Evolutionary conservation across 225 moss, liverwort and hornwort genomes (phyloP).

Genomic region (Bryoerythrophyllum caledonicum): DNA sequence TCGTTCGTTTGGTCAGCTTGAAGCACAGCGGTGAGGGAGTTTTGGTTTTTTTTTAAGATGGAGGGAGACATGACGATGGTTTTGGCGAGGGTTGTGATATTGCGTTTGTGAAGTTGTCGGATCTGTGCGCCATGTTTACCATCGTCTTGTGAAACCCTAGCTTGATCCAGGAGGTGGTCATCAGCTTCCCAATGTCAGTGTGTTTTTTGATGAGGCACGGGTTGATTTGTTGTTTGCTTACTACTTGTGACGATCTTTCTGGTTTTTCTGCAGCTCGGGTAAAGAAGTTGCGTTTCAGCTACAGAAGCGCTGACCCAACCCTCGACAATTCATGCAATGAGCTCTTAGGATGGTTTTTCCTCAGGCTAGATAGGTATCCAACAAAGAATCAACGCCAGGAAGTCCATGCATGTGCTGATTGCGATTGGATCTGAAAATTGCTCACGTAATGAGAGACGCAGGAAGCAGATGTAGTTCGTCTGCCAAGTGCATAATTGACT

Average conservation of each 20-base stretch:
- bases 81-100: constrained; percentile 27
- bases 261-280: constrained; percentile 54
- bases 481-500: background rate
- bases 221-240: constrained; percentile 2
- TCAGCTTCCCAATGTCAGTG: constrained; percentile 48
- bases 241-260: constrained; percentile 17
- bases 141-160: constrained; percentile 13
- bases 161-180: constrained; percentile 59
- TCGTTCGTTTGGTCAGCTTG: background rate
- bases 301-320: constrained; percentile 65
- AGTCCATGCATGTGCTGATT: too few relatives aligned
- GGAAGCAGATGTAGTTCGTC: background rate
- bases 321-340: constrained; percentile 57
- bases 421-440: too few relatives aligned
- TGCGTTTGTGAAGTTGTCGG: constrained; percentile 12
- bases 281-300: constrained; percentile 58
- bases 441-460: too few relatives aligned
- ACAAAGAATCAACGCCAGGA: background rate
- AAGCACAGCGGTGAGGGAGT: background rate
- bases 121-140: background rate
- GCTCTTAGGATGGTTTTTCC: background rate
- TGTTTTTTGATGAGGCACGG: background rate
- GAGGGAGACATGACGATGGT: constrained; percentile 23
- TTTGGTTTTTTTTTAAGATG: too few relatives aligned
- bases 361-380: background rate